phyloP scores from a whole-genome alignment of 2,329 filamentous ascomycete species.

The Tolypocladium tropicale region DNA sequence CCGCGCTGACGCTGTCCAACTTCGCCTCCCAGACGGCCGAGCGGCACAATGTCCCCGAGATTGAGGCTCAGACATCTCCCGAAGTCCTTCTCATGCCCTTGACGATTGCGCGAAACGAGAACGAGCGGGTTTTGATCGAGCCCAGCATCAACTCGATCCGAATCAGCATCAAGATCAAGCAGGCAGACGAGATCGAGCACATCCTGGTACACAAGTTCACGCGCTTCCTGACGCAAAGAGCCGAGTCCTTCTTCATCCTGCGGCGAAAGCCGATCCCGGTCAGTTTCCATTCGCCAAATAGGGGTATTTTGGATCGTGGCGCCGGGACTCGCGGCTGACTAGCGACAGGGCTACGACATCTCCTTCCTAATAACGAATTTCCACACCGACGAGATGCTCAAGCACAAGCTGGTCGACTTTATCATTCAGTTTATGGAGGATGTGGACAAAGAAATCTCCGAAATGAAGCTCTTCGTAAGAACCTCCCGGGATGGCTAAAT shows the following conservation, averaged over 20 bases:
- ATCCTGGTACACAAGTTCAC: slow-evolving; percentile 99
- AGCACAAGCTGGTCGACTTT: slow-evolving; percentile 98
- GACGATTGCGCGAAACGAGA: slow-evolving; percentile 87
- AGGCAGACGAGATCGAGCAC: slow-evolving; percentile 97
- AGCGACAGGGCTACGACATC: slow-evolving; percentile 80
- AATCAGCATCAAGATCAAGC: slow-evolving; percentile 98
- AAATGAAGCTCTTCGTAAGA: slow-evolving; percentile 98
- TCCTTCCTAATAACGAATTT: slow-evolving; percentile 98
- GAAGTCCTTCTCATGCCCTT: slow-evolving; percentile 90
- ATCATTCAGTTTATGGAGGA: slow-evolving; percentile 99
- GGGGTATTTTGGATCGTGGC: neutral
- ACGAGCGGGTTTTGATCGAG: slow-evolving; percentile 92
- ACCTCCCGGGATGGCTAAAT: neutral
- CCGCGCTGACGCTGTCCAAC: slow-evolving; percentile 80
- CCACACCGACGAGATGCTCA: slow-evolving; percentile 97
- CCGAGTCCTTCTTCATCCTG: slow-evolving; percentile 94
- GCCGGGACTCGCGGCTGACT: slow-evolving; percentile 8
- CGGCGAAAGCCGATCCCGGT: slow-evolving; percentile 93
- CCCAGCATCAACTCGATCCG: slow-evolving; percentile 94
- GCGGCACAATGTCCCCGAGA: slow-evolving; percentile 94
- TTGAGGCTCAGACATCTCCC: slow-evolving; percentile 85
- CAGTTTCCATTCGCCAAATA: slow-evolving; percentile 10
- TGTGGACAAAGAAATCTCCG: slow-evolving; percentile 98
- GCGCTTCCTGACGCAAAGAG: slow-evolving; percentile 88
- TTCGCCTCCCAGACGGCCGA: slow-evolving; percentile 96